These are phyloP conservation scores for Odontarrhena argentea DNA, from an alignment of 345 rosid genomes.

Conservation along the genomic window DNA sequence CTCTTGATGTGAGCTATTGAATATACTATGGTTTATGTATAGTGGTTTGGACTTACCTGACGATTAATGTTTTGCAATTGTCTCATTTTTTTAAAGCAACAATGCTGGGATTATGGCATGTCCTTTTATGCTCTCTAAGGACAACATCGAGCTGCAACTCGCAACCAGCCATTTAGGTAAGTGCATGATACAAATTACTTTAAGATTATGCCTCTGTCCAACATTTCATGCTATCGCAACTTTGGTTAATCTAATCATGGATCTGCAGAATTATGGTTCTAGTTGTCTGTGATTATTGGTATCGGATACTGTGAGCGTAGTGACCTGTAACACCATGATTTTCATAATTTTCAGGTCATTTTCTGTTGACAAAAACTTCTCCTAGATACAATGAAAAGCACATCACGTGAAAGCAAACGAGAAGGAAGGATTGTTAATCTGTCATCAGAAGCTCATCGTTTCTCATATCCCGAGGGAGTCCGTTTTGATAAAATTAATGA, in stretches of 20 bases:
- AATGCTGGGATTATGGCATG: conserved; percentile 53
- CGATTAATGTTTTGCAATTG: not conserved
- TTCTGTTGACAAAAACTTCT: conserved; percentile 60
- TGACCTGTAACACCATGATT: not conserved
- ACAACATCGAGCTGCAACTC: conserved; percentile 55
- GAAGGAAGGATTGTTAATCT: conserved; percentile 69
- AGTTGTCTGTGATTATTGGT: too few species aligned
- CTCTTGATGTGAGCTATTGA: conserved; percentile 53
- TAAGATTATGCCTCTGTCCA: not conserved
- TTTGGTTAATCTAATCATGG: not conserved
- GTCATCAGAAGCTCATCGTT: conserved; percentile 52
- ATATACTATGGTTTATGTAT: not conserved
- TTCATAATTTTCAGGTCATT: conserved; percentile 56
- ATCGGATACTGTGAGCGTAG: too few species aligned
- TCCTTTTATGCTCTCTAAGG: conserved; percentile 54
- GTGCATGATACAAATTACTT: not conserved
- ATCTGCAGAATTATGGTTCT: too few species aligned
- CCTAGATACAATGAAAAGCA: conserved; percentile 57
- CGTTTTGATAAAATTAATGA: conserved; percentile 56
- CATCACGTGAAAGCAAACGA: conserved; percentile 47
- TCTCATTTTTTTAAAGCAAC: conserved; percentile 37
- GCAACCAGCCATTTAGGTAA: conserved; percentile 66
- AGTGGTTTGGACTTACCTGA: not conserved
- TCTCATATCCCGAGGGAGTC: conserved; percentile 48
- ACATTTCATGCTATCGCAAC: not conserved